Evolutionary conservation across 2,329 filamentous ascomycete genomes (phyloP), one percentile per base, ranked within the genome.

Genomic region (Colletotrichum chlorophyti): DNA sequence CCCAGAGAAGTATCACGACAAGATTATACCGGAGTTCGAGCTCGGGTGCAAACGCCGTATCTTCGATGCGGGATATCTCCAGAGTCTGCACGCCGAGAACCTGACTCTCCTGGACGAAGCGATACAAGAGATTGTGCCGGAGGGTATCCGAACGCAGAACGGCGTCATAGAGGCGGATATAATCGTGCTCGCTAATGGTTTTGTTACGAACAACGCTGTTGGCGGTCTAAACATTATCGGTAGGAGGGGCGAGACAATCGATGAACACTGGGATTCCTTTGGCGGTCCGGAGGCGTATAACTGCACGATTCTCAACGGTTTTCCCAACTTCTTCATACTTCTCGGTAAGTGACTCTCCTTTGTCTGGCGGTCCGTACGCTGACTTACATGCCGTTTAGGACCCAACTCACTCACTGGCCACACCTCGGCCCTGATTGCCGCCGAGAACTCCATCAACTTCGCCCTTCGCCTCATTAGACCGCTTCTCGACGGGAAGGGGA

Each of bases 261-360:
- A 81, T 6, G 70, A 86, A 54, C 76, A 83, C 15, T 89, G 86
- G 86, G 73, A 80, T 2, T 73, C 77, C 19, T 77, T 82, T 48
- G 85, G 84, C n/a, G 87, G 86, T 0, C 74, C 83, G 0, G 83
- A 83, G 60, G 87, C 85, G 0, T 90, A 90, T 66, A 80, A 84
- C 52, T 81, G 80, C 19, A 80, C 80, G 2, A 78, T 80, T 2
- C 72, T 88, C 69, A 82, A 82, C 62, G 81, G 81, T 0, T 88
- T 87, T 65, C 86, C 86, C 3, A 89, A 89, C 65, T 84, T 88
- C 65, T 88, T 89, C 71, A 76, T 87, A 54, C 70, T 88, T 0
- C 79, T 86, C 35, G 86, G 75, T 72, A 53, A 4, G 23, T n/a
- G n/a, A n/a, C 5, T 7, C 5, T 1, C 5, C 7, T 12, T 6